Percentiles rank a stretch among this genome's conserved stretches.
phyloP scores from a whole-genome alignment of 345 rosid genomes.

The Populus ilicifolia region DNA sequence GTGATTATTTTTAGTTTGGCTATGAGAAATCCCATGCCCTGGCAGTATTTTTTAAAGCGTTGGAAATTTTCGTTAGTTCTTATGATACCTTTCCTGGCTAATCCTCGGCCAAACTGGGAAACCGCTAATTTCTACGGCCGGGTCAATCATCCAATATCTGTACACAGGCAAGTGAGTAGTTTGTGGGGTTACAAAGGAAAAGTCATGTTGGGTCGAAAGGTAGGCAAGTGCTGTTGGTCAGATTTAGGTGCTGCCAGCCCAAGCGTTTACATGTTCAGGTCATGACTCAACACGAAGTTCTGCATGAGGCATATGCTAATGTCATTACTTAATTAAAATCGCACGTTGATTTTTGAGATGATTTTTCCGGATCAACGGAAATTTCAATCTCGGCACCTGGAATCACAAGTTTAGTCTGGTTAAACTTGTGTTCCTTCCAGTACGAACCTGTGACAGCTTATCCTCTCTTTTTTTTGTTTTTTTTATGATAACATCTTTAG shows the following conservation, averaged over 20 bases:
- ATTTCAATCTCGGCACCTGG: not conserved
- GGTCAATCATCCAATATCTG: too few species aligned
- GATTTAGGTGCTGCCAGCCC: not conserved
- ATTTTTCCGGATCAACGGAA: not conserved
- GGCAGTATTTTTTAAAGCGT: not conserved
- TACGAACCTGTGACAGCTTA: not conserved
- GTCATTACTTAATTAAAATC: not conserved
- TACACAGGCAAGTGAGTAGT: too few species aligned
- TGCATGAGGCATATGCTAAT: not conserved
- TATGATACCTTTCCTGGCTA: too few species aligned
- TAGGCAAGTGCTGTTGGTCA: not conserved
- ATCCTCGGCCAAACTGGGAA: too few species aligned
- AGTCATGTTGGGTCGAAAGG: too few species aligned
- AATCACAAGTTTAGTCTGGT: not conserved
- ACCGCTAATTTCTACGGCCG: too few species aligned
- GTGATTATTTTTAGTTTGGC: not conserved
- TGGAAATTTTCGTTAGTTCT: not conserved
- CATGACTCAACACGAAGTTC: not conserved
- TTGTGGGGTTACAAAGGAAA: too few species aligned
- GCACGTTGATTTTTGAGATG: not conserved
- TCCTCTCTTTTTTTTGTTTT: not conserved
- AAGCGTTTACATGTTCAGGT: not conserved
- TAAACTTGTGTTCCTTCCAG: not conserved
- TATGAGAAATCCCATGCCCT: not conserved
- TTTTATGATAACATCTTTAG: not conserved